Evolutionary conservation across 805 yeast genomes (phyloP).

Genomic region (Barnettozyma sp.): DNA sequence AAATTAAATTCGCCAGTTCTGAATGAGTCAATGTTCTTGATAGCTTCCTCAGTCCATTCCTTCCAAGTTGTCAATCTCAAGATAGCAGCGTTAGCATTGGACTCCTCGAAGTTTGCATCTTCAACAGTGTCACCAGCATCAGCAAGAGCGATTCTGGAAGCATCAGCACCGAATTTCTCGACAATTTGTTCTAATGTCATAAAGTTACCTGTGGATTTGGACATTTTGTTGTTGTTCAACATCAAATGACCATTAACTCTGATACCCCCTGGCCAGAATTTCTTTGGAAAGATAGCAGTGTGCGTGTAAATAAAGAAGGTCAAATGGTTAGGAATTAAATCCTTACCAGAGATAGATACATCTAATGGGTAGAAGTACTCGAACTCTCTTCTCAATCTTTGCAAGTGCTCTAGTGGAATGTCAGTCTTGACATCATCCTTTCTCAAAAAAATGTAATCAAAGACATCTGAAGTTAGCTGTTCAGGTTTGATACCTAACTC

Average conservation of each 20-base stretch:
- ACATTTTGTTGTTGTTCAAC: constrained; percentile 95
- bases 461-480: constrained; percentile 87
- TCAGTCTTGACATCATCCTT: constrained; percentile 47
- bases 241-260: constrained; percentile 94
- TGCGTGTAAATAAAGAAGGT: constrained; percentile 92
- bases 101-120: constrained; percentile 96
- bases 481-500: constrained; percentile 68
- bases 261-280: constrained; percentile 89
- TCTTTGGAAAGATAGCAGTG: constrained; percentile 86
- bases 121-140: constrained; percentile 98
- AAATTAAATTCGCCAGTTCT: constrained; percentile 51
- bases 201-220: constrained; percentile 96
- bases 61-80: constrained; percentile 85
- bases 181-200: constrained; percentile 81
- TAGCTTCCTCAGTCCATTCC: constrained; percentile 89
- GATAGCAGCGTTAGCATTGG: constrained; percentile 95
- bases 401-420: constrained; percentile 61
- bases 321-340: constrained; percentile 93
- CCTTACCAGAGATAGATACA: constrained; percentile 89
- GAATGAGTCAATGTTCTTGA: constrained; percentile 43
- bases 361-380: constrained; percentile 96
- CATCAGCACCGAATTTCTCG: constrained; percentile 93
- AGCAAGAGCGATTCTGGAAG: constrained; percentile 93
- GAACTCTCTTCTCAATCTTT: constrained; percentile 82
- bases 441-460: constrained; percentile 82